These are phyloP conservation scores for Ophiostoma himal-ulmi DNA, from an alignment of 2,329 filamentous ascomycete genomes.

Conservation along the genomic window DNA sequence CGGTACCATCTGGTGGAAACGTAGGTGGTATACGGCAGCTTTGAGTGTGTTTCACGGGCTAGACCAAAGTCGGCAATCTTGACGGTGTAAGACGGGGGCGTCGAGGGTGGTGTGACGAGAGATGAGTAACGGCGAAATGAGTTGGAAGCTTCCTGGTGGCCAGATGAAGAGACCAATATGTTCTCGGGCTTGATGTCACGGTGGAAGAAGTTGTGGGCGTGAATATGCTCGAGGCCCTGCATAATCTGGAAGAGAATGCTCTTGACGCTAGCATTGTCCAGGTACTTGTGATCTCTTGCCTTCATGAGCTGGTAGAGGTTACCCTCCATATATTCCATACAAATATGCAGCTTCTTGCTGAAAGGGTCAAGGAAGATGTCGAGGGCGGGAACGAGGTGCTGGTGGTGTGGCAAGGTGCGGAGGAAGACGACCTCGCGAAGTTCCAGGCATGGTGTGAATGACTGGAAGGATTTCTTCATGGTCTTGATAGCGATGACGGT, in stretches of 20 bases:
- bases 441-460: constrained; percentile 82
- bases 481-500: constrained; percentile 98
- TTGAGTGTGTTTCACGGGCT: constrained; percentile 94
- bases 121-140: constrained; percentile 90
- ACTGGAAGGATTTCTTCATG: constrained; percentile 99
- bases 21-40: constrained; percentile 94
- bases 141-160: constrained; percentile 72
- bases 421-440: constrained; percentile 96
- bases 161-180: constrained; percentile 89
- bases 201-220: constrained; percentile 96
- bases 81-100: constrained; percentile 87
- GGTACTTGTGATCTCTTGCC: constrained; percentile 85
- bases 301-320: constrained; percentile 99
- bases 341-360: constrained; percentile 93
- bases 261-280: constrained; percentile 89
- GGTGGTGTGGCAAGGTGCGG: constrained; percentile 77
- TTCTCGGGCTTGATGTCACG: constrained; percentile 99
- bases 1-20: constrained; percentile 98
- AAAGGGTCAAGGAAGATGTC: constrained; percentile 98
- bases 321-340: constrained; percentile 99
- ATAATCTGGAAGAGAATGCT: constrained; percentile 97
- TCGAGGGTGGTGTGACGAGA: constrained; percentile 89
- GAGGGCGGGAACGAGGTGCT: constrained; percentile 90
- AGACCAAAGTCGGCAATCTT: constrained; percentile 98
- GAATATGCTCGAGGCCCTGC: constrained; percentile 92